Base-by-base conservation (phyloP, 202 grass and related monocot genomes). In the Zoysia matrella region DNA sequence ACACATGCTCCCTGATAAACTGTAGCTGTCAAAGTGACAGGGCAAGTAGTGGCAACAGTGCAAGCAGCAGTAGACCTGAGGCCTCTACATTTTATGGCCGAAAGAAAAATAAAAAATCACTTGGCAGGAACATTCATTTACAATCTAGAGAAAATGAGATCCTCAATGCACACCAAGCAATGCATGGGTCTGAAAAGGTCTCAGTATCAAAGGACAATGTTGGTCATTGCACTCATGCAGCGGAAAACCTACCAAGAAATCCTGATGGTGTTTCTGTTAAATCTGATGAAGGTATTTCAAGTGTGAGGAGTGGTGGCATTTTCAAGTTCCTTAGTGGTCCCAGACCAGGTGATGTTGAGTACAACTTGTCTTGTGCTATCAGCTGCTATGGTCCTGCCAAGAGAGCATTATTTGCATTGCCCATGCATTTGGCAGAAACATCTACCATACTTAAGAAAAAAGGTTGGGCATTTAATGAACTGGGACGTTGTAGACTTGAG, bases 21-120 rank as follows among this genome's bases (percentile, higher is more conserved):
- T 98, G 96, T 89, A 98, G 96, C 83, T 98, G 96, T 82, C 92
- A 92, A 80, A 90, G 82, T 71, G 92, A 95, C 63, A 92, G 96
- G 47, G 90, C 83, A 82, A 95, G 85, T 76, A 98, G 89, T 89
- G 96, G 96, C 70, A 95, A 82, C 74, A 95, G 89, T 76, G 96
- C 96, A 54, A 95, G 96, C 88, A 98, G 96, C 71, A 98, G 96
- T 78, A 85, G 66, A 79, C 56, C 86, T 65, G 86, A 88, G 83
- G 52, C 72, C 52, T 78, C 90, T 64, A 88, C 74, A 53, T 67
- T 83, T 11, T 90, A 85, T 60, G 65, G 74, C 66, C 91, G 82
- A 86, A 98, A 93, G 78, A 92, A 88, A 77, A 93, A 88, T 18
- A 98, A 87, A 87, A 98, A 93, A 73, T 69, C 85, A 83, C 71